Percentiles rank a stretch among this genome's conserved stretches.
Evolutionary conservation across 257 asterid genomes (phyloP).

Genomic region (Anisodus acutangulus): DNA sequence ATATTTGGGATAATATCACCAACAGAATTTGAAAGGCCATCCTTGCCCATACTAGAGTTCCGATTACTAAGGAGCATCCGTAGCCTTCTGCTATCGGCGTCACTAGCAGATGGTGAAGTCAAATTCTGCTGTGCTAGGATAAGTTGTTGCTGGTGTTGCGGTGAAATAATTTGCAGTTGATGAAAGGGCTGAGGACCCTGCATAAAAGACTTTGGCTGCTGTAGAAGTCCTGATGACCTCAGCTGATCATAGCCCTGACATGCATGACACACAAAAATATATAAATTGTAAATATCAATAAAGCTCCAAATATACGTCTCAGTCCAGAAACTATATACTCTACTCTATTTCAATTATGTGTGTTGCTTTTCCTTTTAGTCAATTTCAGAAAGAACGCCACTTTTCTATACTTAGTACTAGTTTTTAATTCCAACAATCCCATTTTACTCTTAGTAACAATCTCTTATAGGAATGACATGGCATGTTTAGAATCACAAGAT

Average conservation of each 20-base stretch:
- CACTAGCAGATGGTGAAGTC: constrained; percentile 81
- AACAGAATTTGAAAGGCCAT: constrained; percentile 75
- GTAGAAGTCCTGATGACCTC: constrained; percentile 80
- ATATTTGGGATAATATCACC: constrained; percentile 83
- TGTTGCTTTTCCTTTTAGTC: background rate
- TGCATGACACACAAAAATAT: constrained; percentile 22
- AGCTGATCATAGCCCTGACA: constrained; percentile 86
- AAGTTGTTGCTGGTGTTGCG: constrained; percentile 98
- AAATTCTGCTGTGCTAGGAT: constrained; percentile 88
- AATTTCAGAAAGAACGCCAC: background rate
- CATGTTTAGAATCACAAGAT: constrained; percentile 15
- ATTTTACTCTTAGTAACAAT: background rate
- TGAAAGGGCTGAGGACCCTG: constrained; percentile 93
- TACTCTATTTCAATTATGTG: background rate
- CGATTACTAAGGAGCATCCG: constrained; percentile 87
- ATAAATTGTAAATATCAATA: background rate
- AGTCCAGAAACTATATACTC: background rate
- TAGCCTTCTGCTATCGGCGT: constrained; percentile 82
- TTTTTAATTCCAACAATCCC: constrained; percentile 4
- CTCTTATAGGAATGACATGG: background rate
- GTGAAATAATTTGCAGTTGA: constrained; percentile 89
- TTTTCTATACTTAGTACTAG: background rate
- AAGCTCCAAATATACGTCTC: background rate
- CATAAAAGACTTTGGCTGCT: constrained; percentile 91
- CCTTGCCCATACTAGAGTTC: constrained; percentile 86